A percentile compares a stretch with the other conserved stretches of the same genome.
phyloP scores from a whole-genome alignment of 1,139 yeast species.

The Wickerhamomyces sp. region DNA sequence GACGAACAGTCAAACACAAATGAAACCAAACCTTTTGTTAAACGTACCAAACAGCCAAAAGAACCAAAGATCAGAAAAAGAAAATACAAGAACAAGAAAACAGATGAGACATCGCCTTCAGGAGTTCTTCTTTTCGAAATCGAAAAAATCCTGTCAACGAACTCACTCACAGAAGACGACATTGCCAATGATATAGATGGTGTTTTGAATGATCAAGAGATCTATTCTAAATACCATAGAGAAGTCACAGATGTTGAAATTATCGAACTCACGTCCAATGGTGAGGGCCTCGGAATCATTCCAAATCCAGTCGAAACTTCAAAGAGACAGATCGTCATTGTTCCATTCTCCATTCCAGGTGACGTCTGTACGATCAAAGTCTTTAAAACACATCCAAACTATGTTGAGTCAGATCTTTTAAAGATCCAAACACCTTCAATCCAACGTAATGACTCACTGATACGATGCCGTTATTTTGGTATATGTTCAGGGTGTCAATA shows the following conservation, averaged over 20 bases:
- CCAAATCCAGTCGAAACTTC: slow-evolving; percentile 46
- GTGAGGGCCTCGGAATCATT: slow-evolving; percentile 69
- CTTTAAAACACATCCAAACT: slow-evolving; percentile 71
- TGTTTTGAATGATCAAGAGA: slow-evolving; percentile 55
- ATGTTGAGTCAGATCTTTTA: slow-evolving; percentile 72
- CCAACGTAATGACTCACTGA: slow-evolving; percentile 47
- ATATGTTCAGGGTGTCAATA: slow-evolving; percentile 91
- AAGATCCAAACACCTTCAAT: slow-evolving; percentile 40
- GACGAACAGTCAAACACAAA: background rate
- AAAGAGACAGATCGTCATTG: slow-evolving; percentile 44
- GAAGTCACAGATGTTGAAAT: slow-evolving; percentile 54
- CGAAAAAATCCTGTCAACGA: slow-evolving; percentile 44
- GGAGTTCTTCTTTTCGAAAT: slow-evolving; percentile 81
- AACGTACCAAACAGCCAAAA: slow-evolving; percentile 12
- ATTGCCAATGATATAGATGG: slow-evolving; percentile 60
- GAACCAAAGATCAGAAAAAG: slow-evolving; percentile 34
- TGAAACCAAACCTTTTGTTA: background rate
- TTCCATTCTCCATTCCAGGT: slow-evolving; percentile 89
- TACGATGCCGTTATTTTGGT: slow-evolving; percentile 72
- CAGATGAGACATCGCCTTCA: slow-evolving; percentile 73
- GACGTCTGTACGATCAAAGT: slow-evolving; percentile 68
- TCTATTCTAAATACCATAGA: slow-evolving; percentile 51
- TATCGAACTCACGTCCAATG: slow-evolving; percentile 61
- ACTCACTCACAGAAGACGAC: slow-evolving; percentile 39
- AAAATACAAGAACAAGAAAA: slow-evolving; percentile 52